Conservation (phyloP, 495 filamentous ascomycete genomes). For the Choiromyces venosus region DNA sequence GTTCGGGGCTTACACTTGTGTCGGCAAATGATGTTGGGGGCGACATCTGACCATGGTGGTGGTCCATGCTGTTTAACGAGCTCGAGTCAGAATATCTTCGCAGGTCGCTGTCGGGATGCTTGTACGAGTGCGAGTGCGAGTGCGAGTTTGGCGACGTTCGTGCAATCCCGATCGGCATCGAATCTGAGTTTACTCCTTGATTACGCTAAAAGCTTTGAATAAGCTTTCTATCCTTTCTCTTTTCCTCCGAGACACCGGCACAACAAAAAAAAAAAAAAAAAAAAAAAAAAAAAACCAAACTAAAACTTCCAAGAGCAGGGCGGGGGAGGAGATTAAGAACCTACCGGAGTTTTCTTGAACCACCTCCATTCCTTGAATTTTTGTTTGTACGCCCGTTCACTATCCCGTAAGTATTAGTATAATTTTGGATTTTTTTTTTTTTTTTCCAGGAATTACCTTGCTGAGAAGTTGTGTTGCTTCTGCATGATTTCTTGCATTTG, state of each 20-base stretch:
- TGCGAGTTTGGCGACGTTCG: not conserved
- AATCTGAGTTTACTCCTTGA: constrained; percentile 17
- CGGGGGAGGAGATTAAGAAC: not conserved
- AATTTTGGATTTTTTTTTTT: not conserved
- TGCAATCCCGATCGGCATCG: constrained; percentile 11
- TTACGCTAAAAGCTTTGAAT: constrained; percentile 27
- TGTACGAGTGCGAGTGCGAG: not conserved
- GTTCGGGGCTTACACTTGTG: constrained; percentile 29
- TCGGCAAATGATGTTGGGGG: constrained; percentile 19
- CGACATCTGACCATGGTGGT: constrained; percentile 22
- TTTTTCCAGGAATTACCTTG: constrained; percentile 26
- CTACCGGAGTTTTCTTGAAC: constrained; percentile 42
- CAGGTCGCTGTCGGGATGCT: constrained; percentile 18
- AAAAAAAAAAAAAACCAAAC: not conserved
- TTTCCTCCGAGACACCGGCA: not conserved
- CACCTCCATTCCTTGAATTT: constrained; percentile 42
- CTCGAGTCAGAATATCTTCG: constrained; percentile 29
- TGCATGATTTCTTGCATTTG: constrained; percentile 33
- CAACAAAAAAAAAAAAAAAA: too few relatives aligned
- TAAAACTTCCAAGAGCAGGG: not conserved
- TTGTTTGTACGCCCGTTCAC: constrained; percentile 41
- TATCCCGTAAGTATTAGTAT: constrained; percentile 23
- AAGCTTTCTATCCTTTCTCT: constrained; percentile 21
- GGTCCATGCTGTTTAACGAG: constrained; percentile 29
- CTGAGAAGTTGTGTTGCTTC: constrained; percentile 32